Percentiles rank a stretch among this genome's conserved stretches.
Conservation (phyloP, 164 flowering plant species). For the Annona squamosa region DNA sequence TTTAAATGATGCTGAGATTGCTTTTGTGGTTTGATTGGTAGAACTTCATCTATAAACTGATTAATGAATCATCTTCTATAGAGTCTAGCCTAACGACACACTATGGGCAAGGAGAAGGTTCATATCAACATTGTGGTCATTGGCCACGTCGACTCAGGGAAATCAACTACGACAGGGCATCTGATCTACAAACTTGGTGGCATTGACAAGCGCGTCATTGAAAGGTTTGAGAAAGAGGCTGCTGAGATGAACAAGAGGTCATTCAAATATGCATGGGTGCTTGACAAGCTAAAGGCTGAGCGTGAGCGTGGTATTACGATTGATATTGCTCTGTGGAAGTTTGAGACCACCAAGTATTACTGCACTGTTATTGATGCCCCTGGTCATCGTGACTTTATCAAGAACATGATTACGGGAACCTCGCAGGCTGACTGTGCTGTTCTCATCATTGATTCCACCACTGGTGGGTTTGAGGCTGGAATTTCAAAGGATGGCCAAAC, state of each 20-base stretch:
- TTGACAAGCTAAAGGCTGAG: constrained; percentile 84
- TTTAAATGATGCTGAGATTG: too few species aligned
- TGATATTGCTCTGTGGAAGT: constrained; percentile 79
- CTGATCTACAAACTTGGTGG: constrained; percentile 86
- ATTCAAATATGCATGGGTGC: constrained; percentile 81
- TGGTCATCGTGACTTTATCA: constrained; percentile 80
- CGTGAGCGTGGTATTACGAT: constrained; percentile 87
- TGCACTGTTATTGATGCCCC: constrained; percentile 90
- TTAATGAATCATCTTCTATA: too few species aligned
- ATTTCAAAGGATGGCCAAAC: constrained; percentile 90
- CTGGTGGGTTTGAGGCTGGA: constrained; percentile 89
- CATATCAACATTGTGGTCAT: constrained; percentile 62
- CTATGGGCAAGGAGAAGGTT: constrained; percentile 54
- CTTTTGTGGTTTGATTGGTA: too few species aligned
- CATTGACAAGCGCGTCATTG: constrained; percentile 88
- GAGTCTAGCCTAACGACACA: background rate
- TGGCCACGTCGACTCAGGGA: constrained; percentile 74
- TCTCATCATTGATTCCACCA: constrained; percentile 73
- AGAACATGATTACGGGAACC: constrained; percentile 86
- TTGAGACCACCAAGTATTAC: constrained; percentile 81
- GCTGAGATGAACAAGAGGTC: constrained; percentile 93
- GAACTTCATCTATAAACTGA: too few species aligned
- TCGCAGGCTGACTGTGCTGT: constrained; percentile 85
- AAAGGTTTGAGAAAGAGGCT: constrained; percentile 84
- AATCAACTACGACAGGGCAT: constrained; percentile 71